Evolutionary conservation across 345 rosid genomes (phyloP), one percentile per base, ranked within the genome.

Genomic region (Eucalyptus pumila): DNA sequence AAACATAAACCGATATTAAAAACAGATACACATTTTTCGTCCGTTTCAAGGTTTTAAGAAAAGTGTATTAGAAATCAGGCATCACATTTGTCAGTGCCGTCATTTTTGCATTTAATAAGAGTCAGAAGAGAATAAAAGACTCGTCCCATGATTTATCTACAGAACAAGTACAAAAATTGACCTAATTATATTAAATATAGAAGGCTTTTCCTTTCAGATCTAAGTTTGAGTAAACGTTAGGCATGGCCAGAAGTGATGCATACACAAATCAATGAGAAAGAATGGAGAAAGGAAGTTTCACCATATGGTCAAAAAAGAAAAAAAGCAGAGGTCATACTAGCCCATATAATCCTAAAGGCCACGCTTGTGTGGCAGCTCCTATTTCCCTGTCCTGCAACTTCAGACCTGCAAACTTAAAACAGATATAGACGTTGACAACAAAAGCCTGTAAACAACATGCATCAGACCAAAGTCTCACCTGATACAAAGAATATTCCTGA

Each of bases 401-500:
- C 32, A 91, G 69, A 48, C 92, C 92, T 91, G 62, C 69, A 32
- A 86, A 32, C 47, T 10, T 65, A 62, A 62, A 13, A n/a, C 86
- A 44, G 37, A 52, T 6, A 4, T 51, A 80, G 40, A 23, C 32
- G 44, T 11, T 48, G 60, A 23, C 49, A 19, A 69, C 32, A 50
- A 51, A 83, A 48, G 21, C 42, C 54, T 32, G 48, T 40, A 42
- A 54, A 85, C 42, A 23, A 16, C 15, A 7, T 69, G 62, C 62
- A 67, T 14, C 23, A 32, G 34, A 37, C 51, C 50, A 30, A 89
- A 49, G 16, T 89, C 72, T 88, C 52, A 88, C 92, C 92, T 89
- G 92, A 89, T 52, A 89, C 88, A 86, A 91, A 89, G 91, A 91
- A 89, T 69, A 89, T 91, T 48, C 91, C 91, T 42, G 54, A 91